These are phyloP conservation scores for Basidiobolus heterosporus DNA, from an alignment of 371 early-diverging fungal genomes.

Conservation along the genomic window DNA sequence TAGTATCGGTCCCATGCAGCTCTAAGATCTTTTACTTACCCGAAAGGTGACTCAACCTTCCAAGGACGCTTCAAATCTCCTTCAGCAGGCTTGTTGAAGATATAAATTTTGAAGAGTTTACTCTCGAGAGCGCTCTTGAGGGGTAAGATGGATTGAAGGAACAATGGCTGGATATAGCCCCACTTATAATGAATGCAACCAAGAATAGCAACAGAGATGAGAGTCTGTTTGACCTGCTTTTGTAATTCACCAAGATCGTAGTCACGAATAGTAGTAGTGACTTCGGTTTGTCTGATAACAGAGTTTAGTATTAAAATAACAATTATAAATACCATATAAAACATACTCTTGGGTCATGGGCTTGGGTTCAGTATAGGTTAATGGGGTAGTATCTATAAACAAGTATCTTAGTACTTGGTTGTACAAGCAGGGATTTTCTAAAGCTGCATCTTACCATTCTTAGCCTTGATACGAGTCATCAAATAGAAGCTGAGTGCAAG, in stretches of 20 bases:
- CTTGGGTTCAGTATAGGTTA: conserved; percentile 9
- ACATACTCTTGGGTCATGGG: conserved; percentile 19
- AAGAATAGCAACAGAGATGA: conserved; percentile 52
- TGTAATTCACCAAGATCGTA: conserved; percentile 69
- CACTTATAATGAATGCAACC: conserved; percentile 73
- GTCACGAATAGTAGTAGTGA: conserved; percentile 58
- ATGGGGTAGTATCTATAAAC: conserved; percentile 1
- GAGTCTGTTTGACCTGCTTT: conserved; percentile 47
- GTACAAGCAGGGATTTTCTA: background rate
- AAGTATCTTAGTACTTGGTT: too few relatives aligned
- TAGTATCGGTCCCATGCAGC: too few relatives aligned
- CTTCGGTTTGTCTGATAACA: conserved; percentile 12
- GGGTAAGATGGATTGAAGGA: conserved; percentile 74
- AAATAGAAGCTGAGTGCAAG: background rate
- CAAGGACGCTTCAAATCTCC: conserved; percentile 75
- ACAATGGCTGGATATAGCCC: conserved; percentile 75
- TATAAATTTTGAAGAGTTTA: conserved; percentile 60
- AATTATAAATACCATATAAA: background rate
- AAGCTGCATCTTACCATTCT: background rate
- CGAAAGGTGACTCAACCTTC: conserved; percentile 56
- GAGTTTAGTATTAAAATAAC: conserved; percentile 1
- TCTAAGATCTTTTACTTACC: conserved; percentile 7
- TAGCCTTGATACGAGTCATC: background rate
- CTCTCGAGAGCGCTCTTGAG: conserved; percentile 50
- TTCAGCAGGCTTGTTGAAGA: conserved; percentile 63